phyloP scores from a whole-genome alignment of 179 eudicot species.

The Beta lomatogona region DNA sequence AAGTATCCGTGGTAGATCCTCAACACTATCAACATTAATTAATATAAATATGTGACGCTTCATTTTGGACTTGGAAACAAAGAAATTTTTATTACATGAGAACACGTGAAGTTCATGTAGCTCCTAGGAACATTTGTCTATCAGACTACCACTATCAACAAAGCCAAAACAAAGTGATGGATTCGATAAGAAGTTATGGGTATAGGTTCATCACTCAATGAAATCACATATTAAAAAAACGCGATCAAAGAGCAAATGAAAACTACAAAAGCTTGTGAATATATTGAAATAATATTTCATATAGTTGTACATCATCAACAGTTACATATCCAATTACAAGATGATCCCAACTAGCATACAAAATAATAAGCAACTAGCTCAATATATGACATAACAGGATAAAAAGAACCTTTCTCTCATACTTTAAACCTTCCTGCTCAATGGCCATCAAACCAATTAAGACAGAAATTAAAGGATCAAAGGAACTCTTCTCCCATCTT shows the following conservation, averaged over 20 bases:
- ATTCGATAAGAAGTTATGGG: neutral
- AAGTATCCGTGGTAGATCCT: too few species aligned
- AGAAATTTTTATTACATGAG: too few species aligned
- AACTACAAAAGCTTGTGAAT: conserved; percentile 7
- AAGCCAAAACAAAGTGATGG: neutral
- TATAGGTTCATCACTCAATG: neutral
- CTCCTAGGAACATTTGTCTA: too few species aligned
- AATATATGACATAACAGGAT: neutral
- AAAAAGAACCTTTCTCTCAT: conserved; percentile 4
- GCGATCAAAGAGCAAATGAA: neutral
- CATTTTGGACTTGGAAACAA: too few species aligned
- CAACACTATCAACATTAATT: too few species aligned
- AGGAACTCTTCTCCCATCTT: neutral
- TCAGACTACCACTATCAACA: too few species aligned
- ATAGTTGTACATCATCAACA: conserved; percentile 33
- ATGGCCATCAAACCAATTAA: neutral
- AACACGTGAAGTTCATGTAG: too few species aligned
- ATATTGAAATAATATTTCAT: conserved; percentile 29
- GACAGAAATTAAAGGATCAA: neutral
- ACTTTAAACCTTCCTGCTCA: neutral
- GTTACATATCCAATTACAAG: conserved; percentile 24
- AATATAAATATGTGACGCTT: too few species aligned
- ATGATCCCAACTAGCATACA: conserved; percentile 1
- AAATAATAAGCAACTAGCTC: conserved; percentile 10
- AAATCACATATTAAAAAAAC: neutral